These are phyloP conservation scores for Bryoglossum gracile DNA, from an alignment of 495 filamentous ascomycete genomes.

Conservation along the genomic window DNA sequence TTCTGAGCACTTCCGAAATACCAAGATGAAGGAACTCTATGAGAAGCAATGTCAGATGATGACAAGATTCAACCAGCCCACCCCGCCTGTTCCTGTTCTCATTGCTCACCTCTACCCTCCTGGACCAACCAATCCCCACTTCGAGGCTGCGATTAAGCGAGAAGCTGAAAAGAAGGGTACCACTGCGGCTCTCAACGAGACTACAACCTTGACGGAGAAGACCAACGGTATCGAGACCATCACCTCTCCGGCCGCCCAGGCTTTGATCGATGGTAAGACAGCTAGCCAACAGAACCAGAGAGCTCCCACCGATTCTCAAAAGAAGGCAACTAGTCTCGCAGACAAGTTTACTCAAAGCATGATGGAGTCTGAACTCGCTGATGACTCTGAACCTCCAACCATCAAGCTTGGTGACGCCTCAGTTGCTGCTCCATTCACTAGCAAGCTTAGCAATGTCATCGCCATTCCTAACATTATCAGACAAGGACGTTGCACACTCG, in stretches of 20 bases:
- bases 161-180: slow-evolving; percentile 69
- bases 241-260: slow-evolving; percentile 63
- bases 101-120: slow-evolving; percentile 95
- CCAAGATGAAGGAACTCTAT: slow-evolving; percentile 97
- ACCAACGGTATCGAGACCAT: slow-evolving; percentile 58
- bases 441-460: slow-evolving; percentile 93
- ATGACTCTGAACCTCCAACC: slow-evolving; percentile 84
- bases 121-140: slow-evolving; percentile 88
- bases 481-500: slow-evolving; percentile 92
- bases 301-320: slow-evolving; percentile 51
- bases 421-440: slow-evolving; percentile 94
- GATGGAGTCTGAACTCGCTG: slow-evolving; percentile 85
- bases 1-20: slow-evolving; percentile 82
- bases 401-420: slow-evolving; percentile 98
- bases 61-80: slow-evolving; percentile 84
- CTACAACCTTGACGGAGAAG: slow-evolving; percentile 27
- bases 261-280: slow-evolving; percentile 53
- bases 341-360: slow-evolving; percentile 82
- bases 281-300: slow-evolving; percentile 49
- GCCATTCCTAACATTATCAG: slow-evolving; percentile 98
- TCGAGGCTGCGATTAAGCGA: slow-evolving; percentile 81
- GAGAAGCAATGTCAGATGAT: slow-evolving; percentile 91
- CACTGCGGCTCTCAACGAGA: slow-evolving; percentile 34
- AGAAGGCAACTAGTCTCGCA: slow-evolving; percentile 68
- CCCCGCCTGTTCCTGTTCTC: slow-evolving; percentile 77